Evolutionary conservation across 345 rosid species (phyloP), one percentile per base, ranked within the genome.

Genomic region (Heritiera littoralis): DNA sequence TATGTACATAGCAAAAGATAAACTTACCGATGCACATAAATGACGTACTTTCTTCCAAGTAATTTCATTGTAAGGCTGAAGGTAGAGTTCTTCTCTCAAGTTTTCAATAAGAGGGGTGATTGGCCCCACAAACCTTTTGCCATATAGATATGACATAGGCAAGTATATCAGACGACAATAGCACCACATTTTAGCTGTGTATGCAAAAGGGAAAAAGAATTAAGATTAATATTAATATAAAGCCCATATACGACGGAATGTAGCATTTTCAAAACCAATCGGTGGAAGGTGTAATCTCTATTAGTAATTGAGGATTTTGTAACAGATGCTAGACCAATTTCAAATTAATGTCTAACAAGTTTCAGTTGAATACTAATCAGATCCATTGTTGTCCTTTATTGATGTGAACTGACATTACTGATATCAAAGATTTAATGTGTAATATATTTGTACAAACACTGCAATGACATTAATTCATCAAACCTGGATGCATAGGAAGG

Each of bases 401-500:
- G 32, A 9, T 41, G 18, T 41, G 28, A 40, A 66, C 13, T 41
- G 49, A 45, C 7, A 45, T 6, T 45, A 40, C 12, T 9, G 18
- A 68, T 6, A 43, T 23, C 1, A 41, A 15, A 46, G 8, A 18
- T 48, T 48, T 48, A 48, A 3, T 11, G 13, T 11, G 15, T 49
- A 49, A 14, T 52, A 14, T 52, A 52, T 52, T 52, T 14, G 18
- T 52, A 52, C 56, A 52, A 48, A 48, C 51, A 48, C 12, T 48
- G 12, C 12, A n/a, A 70, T n/a, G n/a, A n/a, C n/a, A n/a, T 40
- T 35, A 41, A 28, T 28, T 18, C 38, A 35, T 35, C 38, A 59
- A 40, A 87, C 92, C 86, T 80, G 90, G 92, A 80, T 85, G 88
- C 84, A 89, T 78, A 79, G 85, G 87, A 80, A 86, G 85, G 78